phyloP scores from a whole-genome alignment of 768 basidiomycete species.

The Leccinum incarnatum region DNA sequence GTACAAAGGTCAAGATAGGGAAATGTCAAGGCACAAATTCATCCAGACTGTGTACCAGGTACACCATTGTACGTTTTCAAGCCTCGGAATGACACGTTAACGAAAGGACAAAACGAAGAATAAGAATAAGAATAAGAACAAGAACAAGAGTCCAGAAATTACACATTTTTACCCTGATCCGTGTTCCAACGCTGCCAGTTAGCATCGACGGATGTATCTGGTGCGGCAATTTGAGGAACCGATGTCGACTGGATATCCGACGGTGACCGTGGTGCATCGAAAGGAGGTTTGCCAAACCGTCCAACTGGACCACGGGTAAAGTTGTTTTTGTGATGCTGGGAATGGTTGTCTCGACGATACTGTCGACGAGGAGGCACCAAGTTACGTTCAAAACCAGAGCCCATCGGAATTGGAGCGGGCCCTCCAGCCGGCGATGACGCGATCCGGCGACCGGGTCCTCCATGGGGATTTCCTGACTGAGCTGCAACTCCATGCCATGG shows the following conservation, averaged over 20 bases:
- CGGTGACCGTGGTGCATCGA: constrained; percentile 19
- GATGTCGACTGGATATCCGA: constrained; percentile 12
- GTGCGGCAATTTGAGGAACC: constrained; percentile 6
- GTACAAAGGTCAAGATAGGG: constrained; percentile 1
- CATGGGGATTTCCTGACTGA: constrained; percentile 16
- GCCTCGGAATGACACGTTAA: not conserved
- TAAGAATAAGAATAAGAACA: not conserved
- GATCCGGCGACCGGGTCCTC: constrained; percentile 14
- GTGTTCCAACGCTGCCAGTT: constrained; percentile 21
- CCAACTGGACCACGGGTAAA: constrained; percentile 18
- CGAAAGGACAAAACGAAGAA: constrained; percentile 14
- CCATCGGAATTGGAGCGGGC: constrained; percentile 9
- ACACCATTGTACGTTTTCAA: not conserved
- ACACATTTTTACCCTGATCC: constrained; percentile 10
- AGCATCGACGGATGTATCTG: constrained; percentile 14
- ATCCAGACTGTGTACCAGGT: not conserved
- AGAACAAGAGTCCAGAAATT: not conserved
- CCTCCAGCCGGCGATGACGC: constrained; percentile 16
- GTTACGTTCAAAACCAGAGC: constrained; percentile 23
- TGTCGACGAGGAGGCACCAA: constrained; percentile 29
- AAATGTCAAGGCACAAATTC: not conserved
- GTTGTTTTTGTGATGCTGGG: constrained; percentile 27
- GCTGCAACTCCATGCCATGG: constrained; percentile 23
- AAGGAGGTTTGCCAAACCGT: constrained; percentile 18
- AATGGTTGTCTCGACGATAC: constrained; percentile 31